These are phyloP conservation scores for Spathaspora hagerdaliae DNA, from an alignment of 805 yeast genomes.

Conservation along the genomic window DNA sequence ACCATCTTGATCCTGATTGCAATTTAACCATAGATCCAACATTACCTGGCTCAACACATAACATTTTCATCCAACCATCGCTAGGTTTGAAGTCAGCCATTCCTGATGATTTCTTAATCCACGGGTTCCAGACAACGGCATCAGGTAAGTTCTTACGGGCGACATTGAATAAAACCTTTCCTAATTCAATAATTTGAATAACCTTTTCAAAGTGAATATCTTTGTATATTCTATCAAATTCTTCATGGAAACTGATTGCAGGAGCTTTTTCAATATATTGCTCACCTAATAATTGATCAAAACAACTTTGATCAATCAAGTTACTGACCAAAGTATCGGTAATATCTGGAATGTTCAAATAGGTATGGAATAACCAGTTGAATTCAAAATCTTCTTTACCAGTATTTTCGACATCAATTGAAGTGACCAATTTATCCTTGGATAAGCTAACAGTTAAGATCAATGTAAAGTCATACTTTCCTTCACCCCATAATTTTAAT, in stretches of 20 bases:
- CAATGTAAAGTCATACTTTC: conserved; percentile 68
- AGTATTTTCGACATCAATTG: conserved; percentile 72
- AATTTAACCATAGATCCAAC: conserved; percentile 66
- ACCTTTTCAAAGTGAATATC: conserved; percentile 50
- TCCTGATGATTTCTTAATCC: conserved; percentile 76
- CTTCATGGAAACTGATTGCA: conserved; percentile 66
- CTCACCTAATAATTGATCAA: conserved; percentile 69
- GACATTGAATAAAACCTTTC: conserved; percentile 67
- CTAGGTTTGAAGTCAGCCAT: conserved; percentile 91
- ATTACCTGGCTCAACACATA: conserved; percentile 92
- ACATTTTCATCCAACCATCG: conserved; percentile 78
- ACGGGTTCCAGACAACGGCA: conserved; percentile 96
- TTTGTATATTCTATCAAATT: conserved; percentile 81
- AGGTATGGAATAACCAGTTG: conserved; percentile 95
- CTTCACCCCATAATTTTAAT: conserved; percentile 50
- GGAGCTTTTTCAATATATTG: conserved; percentile 71
- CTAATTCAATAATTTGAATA: conserved; percentile 67
- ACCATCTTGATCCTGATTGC: conserved; percentile 73
- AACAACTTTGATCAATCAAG: conserved; percentile 65
- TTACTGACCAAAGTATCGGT: conserved; percentile 76
- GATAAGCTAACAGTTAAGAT: conserved; percentile 64
- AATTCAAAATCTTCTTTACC: conserved; percentile 68
- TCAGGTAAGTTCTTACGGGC: conserved; percentile 61
- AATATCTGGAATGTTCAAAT: conserved; percentile 71
- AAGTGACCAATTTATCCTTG: conserved; percentile 56